A percentile compares a stretch with the other conserved stretches of the same genome.
Evolutionary conservation across 2,329 filamentous ascomycete species (phyloP).

Genomic region (Clarireedia hainanense): DNA sequence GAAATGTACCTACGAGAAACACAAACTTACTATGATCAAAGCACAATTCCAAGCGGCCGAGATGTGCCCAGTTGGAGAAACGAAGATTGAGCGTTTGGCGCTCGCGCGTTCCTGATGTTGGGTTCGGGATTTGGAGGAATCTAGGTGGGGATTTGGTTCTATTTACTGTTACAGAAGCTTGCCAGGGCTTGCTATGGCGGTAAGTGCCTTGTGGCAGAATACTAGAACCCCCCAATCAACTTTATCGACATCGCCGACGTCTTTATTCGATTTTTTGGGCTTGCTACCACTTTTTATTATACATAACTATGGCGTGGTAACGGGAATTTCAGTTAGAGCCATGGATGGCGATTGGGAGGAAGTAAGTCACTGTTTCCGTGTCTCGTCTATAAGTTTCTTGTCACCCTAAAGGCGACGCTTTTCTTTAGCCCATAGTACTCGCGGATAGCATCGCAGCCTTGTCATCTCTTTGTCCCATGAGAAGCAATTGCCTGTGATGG

Average conservation of each 20-base stretch:
- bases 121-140: background rate
- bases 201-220: background rate
- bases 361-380: constrained; percentile 36
- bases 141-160: too few relatives aligned
- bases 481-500: background rate
- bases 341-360: constrained; percentile 66
- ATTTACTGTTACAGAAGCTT: too few relatives aligned
- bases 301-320: constrained; percentile 10
- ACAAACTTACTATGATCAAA: background rate
- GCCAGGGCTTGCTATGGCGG: too few relatives aligned
- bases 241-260: background rate
- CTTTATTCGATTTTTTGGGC: background rate
- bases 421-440: background rate
- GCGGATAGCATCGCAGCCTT: constrained; percentile 3
- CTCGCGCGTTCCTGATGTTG: too few relatives aligned
- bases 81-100: too few relatives aligned
- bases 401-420: background rate
- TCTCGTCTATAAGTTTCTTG: background rate
- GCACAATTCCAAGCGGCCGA: constrained; percentile 10
- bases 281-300: constrained; percentile 1
- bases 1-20: background rate
- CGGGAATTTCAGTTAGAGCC: background rate
- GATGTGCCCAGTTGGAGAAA: constrained; percentile 1
- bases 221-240: background rate
- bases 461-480: background rate